Evolutionary conservation across 1,284 basidiomycete genomes (phyloP).

Genomic region (Ustilago crameri): DNA sequence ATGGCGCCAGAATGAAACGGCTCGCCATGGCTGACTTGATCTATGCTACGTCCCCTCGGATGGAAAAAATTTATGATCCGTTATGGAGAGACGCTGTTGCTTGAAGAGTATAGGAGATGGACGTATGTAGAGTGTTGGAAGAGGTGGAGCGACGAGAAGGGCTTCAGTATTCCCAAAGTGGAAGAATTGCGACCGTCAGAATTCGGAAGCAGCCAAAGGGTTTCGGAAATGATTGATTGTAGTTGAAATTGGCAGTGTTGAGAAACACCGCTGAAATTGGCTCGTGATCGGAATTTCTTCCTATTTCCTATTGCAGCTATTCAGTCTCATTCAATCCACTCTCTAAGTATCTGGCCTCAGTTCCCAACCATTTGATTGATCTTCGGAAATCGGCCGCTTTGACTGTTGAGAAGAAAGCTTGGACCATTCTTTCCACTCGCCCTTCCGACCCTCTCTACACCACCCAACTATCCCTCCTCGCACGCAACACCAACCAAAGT

Average conservation of each 20-base stretch:
- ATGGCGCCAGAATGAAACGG: slow-evolving; percentile 39
- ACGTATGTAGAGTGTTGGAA: no score
- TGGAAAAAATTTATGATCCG: no score
- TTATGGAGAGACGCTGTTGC: no score
- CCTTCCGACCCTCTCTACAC: neutral
- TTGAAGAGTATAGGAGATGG: neutral
- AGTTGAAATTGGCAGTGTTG: no score
- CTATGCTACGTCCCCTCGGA: neutral
- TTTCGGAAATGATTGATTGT: slow-evolving; percentile 4
- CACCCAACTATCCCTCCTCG: neutral
- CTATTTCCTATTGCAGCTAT: slow-evolving; percentile 3
- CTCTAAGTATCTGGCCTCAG: no score
- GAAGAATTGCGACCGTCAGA: slow-evolving; percentile 27
- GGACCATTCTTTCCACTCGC: neutral
- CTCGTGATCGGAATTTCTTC: slow-evolving; percentile 18
- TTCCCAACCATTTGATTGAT: slow-evolving; percentile 1
- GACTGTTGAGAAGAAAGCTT: slow-evolving; percentile 10
- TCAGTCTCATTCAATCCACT: slow-evolving; percentile 13
- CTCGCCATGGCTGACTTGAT: slow-evolving; percentile 24
- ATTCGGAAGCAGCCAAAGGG: slow-evolving; percentile 10
- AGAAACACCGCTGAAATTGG: neutral
- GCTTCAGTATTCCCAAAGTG: slow-evolving; percentile 5
- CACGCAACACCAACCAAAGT: slow-evolving; percentile 1
- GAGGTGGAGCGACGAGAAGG: no score
- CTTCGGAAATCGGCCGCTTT: slow-evolving; percentile 24